Conservation (phyloP, 371 early-diverging fungal species). For the Mucor irregularis region DNA sequence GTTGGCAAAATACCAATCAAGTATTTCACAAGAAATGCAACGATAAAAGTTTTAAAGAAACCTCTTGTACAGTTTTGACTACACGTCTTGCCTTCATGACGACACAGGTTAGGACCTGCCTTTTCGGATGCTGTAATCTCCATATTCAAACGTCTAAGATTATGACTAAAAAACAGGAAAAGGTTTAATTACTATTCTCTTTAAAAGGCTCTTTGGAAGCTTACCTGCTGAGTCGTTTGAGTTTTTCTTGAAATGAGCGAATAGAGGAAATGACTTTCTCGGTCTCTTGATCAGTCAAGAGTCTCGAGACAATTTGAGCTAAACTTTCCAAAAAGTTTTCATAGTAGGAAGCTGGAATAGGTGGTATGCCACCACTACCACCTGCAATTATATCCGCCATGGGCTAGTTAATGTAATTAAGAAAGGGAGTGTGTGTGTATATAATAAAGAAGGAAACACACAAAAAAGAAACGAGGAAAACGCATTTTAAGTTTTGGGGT, state of each 20-base stretch:
- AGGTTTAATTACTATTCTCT: conserved; percentile 5
- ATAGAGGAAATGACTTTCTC: conserved; percentile 71
- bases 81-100: conserved; percentile 79
- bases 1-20: conserved; percentile 72
- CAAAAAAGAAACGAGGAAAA: neutral
- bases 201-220: neutral
- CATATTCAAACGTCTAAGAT: conserved; percentile 54
- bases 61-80: conserved; percentile 73
- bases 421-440: neutral
- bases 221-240: conserved; percentile 69
- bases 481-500: neutral
- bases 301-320: conserved; percentile 72
- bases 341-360: conserved; percentile 46
- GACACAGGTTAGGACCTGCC: conserved; percentile 46
- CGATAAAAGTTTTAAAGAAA: conserved; percentile 71
- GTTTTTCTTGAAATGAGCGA: conserved; percentile 67
- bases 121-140: conserved; percentile 41
- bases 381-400: conserved; percentile 3
- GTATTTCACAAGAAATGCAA: conserved; percentile 75
- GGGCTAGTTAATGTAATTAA: too few relatives aligned
- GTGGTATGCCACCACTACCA: conserved; percentile 8
- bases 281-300: conserved; percentile 82
- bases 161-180: conserved; percentile 48
- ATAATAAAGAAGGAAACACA: neutral
- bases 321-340: conserved; percentile 80